phyloP scores from a whole-genome alignment of 176 grass and related monocot genomes.

The Microstegium vimineum region DNA sequence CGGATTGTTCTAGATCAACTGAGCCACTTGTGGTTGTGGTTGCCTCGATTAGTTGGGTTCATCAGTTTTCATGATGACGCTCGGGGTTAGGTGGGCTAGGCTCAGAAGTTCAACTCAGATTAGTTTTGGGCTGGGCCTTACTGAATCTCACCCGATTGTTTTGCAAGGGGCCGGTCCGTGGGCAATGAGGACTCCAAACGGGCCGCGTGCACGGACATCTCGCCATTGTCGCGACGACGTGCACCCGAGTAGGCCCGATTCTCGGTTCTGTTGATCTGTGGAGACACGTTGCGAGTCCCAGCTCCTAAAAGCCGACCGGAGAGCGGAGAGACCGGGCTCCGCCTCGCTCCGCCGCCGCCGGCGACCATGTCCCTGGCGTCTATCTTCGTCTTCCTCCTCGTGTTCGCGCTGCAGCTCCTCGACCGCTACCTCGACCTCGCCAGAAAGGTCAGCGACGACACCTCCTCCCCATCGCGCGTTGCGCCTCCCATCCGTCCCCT shows the following conservation, averaged over 20 bases:
- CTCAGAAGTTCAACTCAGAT: not conserved
- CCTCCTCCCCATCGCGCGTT: not conserved
- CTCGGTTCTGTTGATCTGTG: not conserved
- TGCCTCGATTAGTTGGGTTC: not conserved
- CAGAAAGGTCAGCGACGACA: slow-evolving; percentile 53
- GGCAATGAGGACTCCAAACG: not conserved
- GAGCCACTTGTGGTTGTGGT: not conserved
- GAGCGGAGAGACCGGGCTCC: not conserved
- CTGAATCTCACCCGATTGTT: not conserved
- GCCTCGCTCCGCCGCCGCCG: slow-evolving; percentile 3
- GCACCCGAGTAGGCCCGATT: not conserved
- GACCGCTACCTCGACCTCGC: slow-evolving; percentile 61
- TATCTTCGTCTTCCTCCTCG: slow-evolving; percentile 65
- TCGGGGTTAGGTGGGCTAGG: not conserved
- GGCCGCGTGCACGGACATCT: not conserved
- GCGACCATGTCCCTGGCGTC: slow-evolving; percentile 59
- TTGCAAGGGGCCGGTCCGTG: too few species aligned
- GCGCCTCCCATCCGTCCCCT: not conserved
- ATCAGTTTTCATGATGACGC: not conserved
- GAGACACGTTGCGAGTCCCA: too few species aligned
- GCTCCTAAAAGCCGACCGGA: not conserved
- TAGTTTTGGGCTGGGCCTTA: not conserved
- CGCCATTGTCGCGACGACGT: not conserved
- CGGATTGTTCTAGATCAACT: not conserved
- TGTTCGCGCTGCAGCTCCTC: slow-evolving; percentile 56